phyloP scores from a whole-genome alignment of 768 basidiomycete species.

The Pleurotus djamor region DNA sequence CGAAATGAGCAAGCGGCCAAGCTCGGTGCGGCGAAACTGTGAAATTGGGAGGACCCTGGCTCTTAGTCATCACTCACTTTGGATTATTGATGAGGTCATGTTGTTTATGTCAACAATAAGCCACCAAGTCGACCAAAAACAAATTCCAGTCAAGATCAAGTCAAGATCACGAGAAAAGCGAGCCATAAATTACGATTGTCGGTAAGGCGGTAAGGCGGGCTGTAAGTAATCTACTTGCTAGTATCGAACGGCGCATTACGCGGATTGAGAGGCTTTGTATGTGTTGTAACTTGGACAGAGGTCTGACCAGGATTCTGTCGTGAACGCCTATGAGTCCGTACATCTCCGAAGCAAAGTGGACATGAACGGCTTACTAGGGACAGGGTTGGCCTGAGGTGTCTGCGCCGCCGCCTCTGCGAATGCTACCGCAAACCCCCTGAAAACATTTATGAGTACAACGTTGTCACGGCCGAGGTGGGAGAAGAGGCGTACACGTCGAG shows the following conservation, averaged over 20 bases:
- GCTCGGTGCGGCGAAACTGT: no score
- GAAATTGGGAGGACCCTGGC: no score
- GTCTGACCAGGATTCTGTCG: slow-evolving; percentile 1
- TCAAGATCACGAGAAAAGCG: no score
- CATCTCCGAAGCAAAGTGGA: no score
- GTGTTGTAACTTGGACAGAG: slow-evolving; percentile 6
- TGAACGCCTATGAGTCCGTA: background rate
- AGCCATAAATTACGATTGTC: no score
- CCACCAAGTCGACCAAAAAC: no score
- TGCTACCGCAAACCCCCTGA: slow-evolving; percentile 31
- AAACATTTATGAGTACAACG: background rate
- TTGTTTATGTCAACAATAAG: no score
- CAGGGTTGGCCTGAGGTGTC: slow-evolving; percentile 6
- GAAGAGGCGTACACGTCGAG: slow-evolving; percentile 25
- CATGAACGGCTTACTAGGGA: background rate
- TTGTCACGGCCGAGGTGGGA: background rate
- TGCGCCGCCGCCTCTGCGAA: slow-evolving; percentile 26
- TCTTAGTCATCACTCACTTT: no score
- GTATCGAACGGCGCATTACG: background rate
- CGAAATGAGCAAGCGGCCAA: no score
- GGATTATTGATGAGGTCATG: no score
- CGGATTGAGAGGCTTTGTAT: background rate
- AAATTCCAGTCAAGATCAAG: no score
- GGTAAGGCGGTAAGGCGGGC: no score
- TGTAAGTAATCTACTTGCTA: background rate